phyloP scores from a whole-genome alignment of 1,284 basidiomycete genomes.

The Irpex sp. region DNA sequence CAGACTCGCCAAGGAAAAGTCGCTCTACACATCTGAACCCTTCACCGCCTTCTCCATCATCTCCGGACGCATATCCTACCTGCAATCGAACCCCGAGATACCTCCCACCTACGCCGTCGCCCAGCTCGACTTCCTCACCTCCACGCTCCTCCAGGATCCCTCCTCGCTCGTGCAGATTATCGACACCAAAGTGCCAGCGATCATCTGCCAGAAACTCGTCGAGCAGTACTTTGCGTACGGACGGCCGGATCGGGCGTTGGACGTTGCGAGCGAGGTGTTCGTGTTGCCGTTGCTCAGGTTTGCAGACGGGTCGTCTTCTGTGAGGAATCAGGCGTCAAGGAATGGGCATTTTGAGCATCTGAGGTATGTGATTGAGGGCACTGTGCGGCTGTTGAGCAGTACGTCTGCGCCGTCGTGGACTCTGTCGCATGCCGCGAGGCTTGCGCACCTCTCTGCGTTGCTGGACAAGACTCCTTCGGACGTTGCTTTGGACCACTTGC shows the following conservation, averaged over 20 bases:
- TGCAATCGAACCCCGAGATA: neutral
- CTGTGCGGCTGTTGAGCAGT: neutral
- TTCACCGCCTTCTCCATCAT: neutral
- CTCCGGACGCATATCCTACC: neutral
- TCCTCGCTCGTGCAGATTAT: no score
- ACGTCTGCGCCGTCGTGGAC: neutral
- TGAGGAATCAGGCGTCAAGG: neutral
- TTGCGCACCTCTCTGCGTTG: neutral
- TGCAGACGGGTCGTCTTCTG: neutral
- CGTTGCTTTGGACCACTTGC: neutral
- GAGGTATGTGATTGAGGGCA: neutral
- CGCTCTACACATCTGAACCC: neutral
- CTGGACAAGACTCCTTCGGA: neutral
- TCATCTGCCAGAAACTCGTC: conserved; percentile 14
- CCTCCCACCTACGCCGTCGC: neutral
- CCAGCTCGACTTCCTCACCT: neutral
- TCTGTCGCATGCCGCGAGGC: neutral
- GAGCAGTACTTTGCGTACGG: conserved; percentile 16
- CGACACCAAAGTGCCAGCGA: no score
- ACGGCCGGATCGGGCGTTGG: conserved; percentile 11
- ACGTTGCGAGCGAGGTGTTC: conserved; percentile 6
- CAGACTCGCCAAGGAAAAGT: neutral
- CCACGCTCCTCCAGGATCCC: neutral
- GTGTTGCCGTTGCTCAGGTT: neutral
- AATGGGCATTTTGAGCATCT: neutral